Evolutionary conservation across 495 filamentous ascomycete genomes (phyloP).

Genomic region (Hypoxylon trugodes): DNA sequence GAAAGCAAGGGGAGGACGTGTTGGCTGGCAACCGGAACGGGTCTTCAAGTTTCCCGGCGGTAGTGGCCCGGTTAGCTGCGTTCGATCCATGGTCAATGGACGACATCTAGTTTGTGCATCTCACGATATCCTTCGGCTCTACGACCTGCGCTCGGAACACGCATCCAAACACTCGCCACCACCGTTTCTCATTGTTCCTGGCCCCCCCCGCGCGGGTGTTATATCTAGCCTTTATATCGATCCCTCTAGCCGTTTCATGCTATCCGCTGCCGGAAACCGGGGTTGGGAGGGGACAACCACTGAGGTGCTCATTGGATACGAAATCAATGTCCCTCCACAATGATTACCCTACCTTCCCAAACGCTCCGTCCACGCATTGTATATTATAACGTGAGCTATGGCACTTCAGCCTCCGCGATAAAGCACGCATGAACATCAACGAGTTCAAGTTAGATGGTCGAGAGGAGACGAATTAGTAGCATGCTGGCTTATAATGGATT

Average conservation of each 20-base stretch:
- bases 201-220: slow-evolving; percentile 86
- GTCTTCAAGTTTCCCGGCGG: slow-evolving; percentile 89
- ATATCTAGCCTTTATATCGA: slow-evolving; percentile 86
- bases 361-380: background rate
- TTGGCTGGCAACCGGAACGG: slow-evolving; percentile 69
- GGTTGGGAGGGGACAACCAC: slow-evolving; percentile 96
- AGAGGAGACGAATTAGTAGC: background rate
- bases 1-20: slow-evolving; percentile 67
- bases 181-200: slow-evolving; percentile 93
- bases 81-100: slow-evolving; percentile 91
- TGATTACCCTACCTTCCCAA: background rate
- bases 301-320: slow-evolving; percentile 93
- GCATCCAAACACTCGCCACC: slow-evolving; percentile 77
- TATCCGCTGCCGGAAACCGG: slow-evolving; percentile 87
- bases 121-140: slow-evolving; percentile 91
- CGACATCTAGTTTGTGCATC: slow-evolving; percentile 93
- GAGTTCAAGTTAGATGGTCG: background rate
- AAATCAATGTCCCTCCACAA: slow-evolving; percentile 63
- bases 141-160: slow-evolving; percentile 79
- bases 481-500: background rate
- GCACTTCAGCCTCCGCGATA: background rate
- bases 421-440: background rate
- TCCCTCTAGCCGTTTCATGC: slow-evolving; percentile 86
- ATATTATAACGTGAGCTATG: background rate
- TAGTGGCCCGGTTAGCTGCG: slow-evolving; percentile 85